Evolutionary conservation across 495 filamentous ascomycete species (phyloP).

Genomic region (Penicillium pulvis): DNA sequence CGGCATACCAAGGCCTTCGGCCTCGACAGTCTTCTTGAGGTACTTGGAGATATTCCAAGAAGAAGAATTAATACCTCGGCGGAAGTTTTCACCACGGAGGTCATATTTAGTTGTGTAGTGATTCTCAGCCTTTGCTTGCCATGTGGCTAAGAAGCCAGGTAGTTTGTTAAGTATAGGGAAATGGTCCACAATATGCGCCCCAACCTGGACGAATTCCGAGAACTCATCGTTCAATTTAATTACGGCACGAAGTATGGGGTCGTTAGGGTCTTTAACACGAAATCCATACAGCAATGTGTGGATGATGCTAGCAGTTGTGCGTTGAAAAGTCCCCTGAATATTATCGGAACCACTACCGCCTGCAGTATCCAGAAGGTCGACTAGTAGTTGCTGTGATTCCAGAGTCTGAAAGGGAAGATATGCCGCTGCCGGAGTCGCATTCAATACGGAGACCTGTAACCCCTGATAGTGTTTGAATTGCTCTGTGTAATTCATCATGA

Average conservation of each 20-base stretch:
- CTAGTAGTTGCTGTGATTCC: background rate
- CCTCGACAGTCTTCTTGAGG: conserved; percentile 11
- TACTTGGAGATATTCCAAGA: conserved; percentile 16
- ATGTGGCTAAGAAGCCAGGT: conserved; percentile 21
- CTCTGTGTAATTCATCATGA: conserved; percentile 27
- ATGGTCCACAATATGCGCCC: conserved; percentile 17
- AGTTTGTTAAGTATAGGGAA: conserved; percentile 26
- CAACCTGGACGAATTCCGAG: conserved; percentile 13
- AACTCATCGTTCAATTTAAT: conserved; percentile 23
- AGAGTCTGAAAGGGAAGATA: conserved; percentile 10
- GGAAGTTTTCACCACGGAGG: conserved; percentile 4
- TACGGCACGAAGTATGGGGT: conserved; percentile 14
- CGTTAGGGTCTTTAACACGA: conserved; percentile 17
- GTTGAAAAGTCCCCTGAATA: conserved; percentile 14
- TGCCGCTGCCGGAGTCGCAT: conserved; percentile 19
- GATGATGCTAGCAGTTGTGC: conserved; percentile 20
- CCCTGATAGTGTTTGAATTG: conserved; percentile 25
- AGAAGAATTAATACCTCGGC: background rate
- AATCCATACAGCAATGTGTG: conserved; percentile 24
- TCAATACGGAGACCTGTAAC: conserved; percentile 21
- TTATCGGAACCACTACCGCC: background rate
- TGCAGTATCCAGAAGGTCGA: conserved; percentile 13
- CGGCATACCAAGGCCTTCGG: conserved; percentile 14
- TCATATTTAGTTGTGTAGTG: conserved; percentile 17
- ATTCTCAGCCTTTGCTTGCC: conserved; percentile 23